Conservation (phyloP, 2,329 filamentous ascomycete genomes). For the Colletotrichum paranaense region DNA sequence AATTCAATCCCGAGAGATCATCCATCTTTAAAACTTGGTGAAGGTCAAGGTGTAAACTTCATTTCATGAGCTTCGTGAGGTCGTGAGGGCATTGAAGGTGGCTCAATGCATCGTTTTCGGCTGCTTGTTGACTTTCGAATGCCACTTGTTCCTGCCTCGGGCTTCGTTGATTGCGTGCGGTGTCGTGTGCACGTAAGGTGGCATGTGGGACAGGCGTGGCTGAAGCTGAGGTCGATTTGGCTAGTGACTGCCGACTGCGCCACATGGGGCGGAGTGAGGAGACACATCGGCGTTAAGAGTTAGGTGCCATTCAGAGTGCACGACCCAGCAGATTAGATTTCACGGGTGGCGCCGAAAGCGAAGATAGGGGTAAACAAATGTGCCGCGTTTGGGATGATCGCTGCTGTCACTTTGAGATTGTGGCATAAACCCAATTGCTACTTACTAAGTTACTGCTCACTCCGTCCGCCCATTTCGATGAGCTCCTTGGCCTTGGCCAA, state of each 20-base stretch:
- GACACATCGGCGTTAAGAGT: background rate
- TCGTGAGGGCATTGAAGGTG: constrained; percentile 27
- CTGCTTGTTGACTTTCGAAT: constrained; percentile 7
- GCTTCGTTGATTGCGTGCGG: constrained; percentile 34
- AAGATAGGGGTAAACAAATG: constrained; percentile 16
- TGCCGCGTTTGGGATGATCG: constrained; percentile 3
- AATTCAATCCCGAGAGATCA: constrained; percentile 71
- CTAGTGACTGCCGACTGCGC: background rate
- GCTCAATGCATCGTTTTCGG: constrained; percentile 35
- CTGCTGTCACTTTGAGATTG: constrained; percentile 12
- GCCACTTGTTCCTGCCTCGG: constrained; percentile 18
- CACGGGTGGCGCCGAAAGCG: constrained; percentile 19
- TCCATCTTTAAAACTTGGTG: constrained; percentile 59
- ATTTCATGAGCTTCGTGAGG: constrained; percentile 35
- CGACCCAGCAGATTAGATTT: constrained; percentile 15
- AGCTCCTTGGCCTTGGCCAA: background rate
- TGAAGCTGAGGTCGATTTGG: constrained; percentile 20
- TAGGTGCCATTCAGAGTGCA: background rate
- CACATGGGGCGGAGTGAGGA: background rate
- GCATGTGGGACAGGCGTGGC: constrained; percentile 31
- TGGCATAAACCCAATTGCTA: background rate
- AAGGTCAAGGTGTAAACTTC: constrained; percentile 14
- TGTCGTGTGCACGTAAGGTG: constrained; percentile 24
- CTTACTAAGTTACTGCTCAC: background rate
- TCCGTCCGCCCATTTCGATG: background rate